These are phyloP conservation scores for Aspergillus chevalieri DNA, from an alignment of 2,329 filamentous ascomycete species.

Conservation along the genomic window DNA sequence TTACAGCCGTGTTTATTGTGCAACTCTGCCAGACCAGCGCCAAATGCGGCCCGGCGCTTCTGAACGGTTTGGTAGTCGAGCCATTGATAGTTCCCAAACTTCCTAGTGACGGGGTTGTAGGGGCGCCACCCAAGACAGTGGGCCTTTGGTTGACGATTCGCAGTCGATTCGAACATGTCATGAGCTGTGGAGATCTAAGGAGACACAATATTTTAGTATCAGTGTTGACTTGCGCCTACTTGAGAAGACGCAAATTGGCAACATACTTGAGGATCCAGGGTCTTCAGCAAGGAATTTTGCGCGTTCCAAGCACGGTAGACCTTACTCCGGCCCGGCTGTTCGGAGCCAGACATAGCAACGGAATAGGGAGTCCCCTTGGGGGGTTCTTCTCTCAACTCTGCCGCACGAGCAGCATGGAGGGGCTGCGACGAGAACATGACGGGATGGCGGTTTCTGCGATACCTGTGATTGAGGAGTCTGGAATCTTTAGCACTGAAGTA, in stretches of 20 bases:
- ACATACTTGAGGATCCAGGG: slow-evolving; percentile 61
- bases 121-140: slow-evolving; percentile 74
- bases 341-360: slow-evolving; percentile 67
- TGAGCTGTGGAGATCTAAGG: slow-evolving; percentile 59
- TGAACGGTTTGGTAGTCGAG: slow-evolving; percentile 74
- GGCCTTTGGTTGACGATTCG: slow-evolving; percentile 57
- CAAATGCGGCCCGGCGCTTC: slow-evolving; percentile 73
- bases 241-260: not conserved
- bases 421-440: slow-evolving; percentile 36
- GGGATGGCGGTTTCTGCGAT: not conserved
- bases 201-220: not conserved
- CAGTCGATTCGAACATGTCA: slow-evolving; percentile 70
- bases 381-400: slow-evolving; percentile 56
- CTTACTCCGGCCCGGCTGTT: slow-evolving; percentile 63
- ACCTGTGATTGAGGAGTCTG: not conserved
- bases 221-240: not conserved
- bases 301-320: slow-evolving; percentile 81
- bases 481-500: not conserved
- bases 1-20: slow-evolving; percentile 66
- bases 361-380: slow-evolving; percentile 73
- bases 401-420: slow-evolving; percentile 30
- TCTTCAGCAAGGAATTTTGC: slow-evolving; percentile 64
- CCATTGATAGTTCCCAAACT: slow-evolving; percentile 75
- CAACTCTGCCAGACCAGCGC: slow-evolving; percentile 76
- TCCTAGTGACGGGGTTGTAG: slow-evolving; percentile 68